Base-by-base conservation (phyloP, 1,284 basidiomycete species). In the Mycena citricolor region DNA sequence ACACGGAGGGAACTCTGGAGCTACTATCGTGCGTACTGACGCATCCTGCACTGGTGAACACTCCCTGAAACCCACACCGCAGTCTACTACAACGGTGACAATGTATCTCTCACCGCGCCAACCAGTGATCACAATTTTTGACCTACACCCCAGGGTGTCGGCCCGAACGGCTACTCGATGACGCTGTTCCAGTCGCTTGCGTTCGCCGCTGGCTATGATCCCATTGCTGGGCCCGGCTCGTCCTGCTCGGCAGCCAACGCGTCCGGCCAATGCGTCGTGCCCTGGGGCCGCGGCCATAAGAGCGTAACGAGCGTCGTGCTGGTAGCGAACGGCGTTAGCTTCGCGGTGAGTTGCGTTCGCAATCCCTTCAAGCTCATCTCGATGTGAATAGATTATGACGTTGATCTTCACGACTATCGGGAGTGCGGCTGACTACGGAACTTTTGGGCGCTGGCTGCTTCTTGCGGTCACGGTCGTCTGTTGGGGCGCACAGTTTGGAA, bases 351-450 rank as follows among this genome's bases (percentile, higher is more conserved):
- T 70, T 11, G 16, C 36, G 3, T 46, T 48, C 24, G n/a, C n/a
- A n/a, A 28, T 30, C 14, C n/a, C 11, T 6, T 6, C 31, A 33
- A 19, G 10, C 25, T 14, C 21, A 21, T 17, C 36, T 47, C 23
- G 38, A 26, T 33, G 21, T 14, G 8, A n/a, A 13, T 41, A 82
- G 80, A 67, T 86, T 26, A 88, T 89, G 86, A 86, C 86, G 0
- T 52, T 74, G 17, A 79, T 92, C 32, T 90, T 92, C 67, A 87
- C 89, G 2, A 84, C 86, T 0, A 82, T 93, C 35, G 87, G 87
- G 14, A 87, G 86, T 12, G 80, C 83, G 0, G 88, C 85, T 0
- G 89, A 52, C 22, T 92, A 90, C 56, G 87, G 89, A 11, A 77
- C 70, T 0, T 89, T 90, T 60, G 80, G 88, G 28, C 79, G 83